Evolutionary conservation across 768 basidiomycete genomes (phyloP), one percentile per base, ranked within the genome.

Genomic region (Tricholoma terreum): DNA sequence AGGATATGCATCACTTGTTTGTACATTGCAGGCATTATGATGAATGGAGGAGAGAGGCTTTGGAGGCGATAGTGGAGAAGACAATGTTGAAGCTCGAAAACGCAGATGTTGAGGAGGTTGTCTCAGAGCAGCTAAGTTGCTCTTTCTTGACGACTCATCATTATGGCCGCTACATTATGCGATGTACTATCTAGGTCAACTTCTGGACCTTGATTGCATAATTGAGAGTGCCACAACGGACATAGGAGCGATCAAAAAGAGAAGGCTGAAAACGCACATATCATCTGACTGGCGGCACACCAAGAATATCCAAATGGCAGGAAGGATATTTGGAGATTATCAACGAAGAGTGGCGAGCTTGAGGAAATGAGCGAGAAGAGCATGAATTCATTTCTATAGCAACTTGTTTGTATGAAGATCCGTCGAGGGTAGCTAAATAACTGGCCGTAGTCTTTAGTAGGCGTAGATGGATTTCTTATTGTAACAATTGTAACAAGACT

Each of bases 1-100:
- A 60, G 35, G 52, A 53, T 45, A n/a, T 43, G 4, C 50, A 48
- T 21, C 59, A 60, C 38, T 19, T 60, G 4, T 56, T 60, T 24
- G 45, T 60, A 6, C 27, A 49, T 7, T 42, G 40, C 40, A 42
- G 19, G 19, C 40, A 45, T 12, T 45, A 45, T 24, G 43, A 45
- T 14, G 11, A 50, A 52, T 36, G 55, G 35, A 35, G 40, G 30
- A 8, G 35, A 50, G 30, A 10, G 6, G 4, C 24, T 7, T 2
- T 5, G 3, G 15, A 30, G 2, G 40, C 40, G 8, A 8, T n/a
- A 33, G 21, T 22, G n/a, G 52, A 46, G 11, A 35, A 9, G 1
- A 54, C 46, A 36, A 3, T 15, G 21, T 6, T 14, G 6, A 58
- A 43, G 48, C 49, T 24, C 5, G 22, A 46, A 11, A 15, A 45